Evolutionary conservation across 106 monocot genomes (phyloP), one percentile per base, ranked within the genome.

Genomic region (Apostasia ramifera): DNA sequence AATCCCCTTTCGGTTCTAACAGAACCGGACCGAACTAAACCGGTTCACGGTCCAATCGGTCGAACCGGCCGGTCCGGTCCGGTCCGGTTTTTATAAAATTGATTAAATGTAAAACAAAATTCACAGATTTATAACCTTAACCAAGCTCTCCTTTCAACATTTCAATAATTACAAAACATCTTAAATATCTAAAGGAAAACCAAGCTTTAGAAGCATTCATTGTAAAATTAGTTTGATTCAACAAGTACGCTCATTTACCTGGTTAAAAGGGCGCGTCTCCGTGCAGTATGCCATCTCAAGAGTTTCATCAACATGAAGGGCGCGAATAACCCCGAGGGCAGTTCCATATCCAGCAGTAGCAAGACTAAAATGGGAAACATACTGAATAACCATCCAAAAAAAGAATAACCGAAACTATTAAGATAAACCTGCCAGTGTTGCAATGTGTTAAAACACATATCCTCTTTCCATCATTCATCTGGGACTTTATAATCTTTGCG

Each of bases 291-390:
- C 89, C 63, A 57, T 85, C 66, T 87, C 87, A 45, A 98, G 55
- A 66, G 70, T 52, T 57, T 81, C 93, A 67, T 71, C 77, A 72
- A 81, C 66, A 80, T 90, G 85, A 72, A 93, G 77, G 41, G 98
- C 76, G 51, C 98, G 92, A 47, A 98, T 90, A 40, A 98, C 98
- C 40, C 93, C 98, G 73, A 98, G 87, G 43, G 98, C 93, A 73
- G 98, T 98, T 71, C 98, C 98, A 81, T 93, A 98, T 61, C 92
- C 98, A 81, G 93, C 98, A 77, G 93, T 98, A 2, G 98, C 98
- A 66, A 98, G 90, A 74, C 98, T 98, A 77, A 62, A 8, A 6
- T 67, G 13, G 8, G 3, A 70, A 48, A 48, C 11, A 71, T 26
- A 53, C 39, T 57, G 26, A 61, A 12, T 2, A 42, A 39, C 9